Base-by-base conservation (phyloP, 805 yeast species). In the Pichia heedii region DNA sequence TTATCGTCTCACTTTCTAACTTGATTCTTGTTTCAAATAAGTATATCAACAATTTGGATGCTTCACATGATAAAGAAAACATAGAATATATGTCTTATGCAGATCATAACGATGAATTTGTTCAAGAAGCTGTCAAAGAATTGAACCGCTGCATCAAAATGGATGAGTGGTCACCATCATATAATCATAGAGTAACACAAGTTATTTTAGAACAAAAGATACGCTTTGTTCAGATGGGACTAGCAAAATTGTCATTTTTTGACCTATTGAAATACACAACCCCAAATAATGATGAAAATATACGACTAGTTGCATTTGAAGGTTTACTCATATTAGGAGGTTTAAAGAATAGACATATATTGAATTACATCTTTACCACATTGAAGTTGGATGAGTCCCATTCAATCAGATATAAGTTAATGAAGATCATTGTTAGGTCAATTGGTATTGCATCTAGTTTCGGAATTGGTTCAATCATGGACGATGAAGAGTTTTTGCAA, bases 81-180 rank as follows among this genome's bases (percentile, higher is more conserved):
- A 16, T 32, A 15, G 42, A 44, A 19, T 1, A 35, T 3, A 5
- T 7, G 6, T 16, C 42, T 29, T 2, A 33, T 54, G 40, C 43
- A 6, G 62, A 56, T 19, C 55, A 53, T 3, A 71, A 67, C 26
- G 58, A 47, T 26, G 56, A 55, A 3, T 77, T 73, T 52, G 56
- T 76, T 3, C 51, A 58, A 4, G 73, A 71, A 15, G 77, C 80
- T 0, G 53, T 80, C 8, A 70, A 72, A 7, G 97, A 89, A 55
- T 67, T 93, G 37, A 77, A 80, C 43, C 71, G 97, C 46, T 73
- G 79, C 47, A 77, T 79, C 51, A 78, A 88, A 48, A 71, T 93
- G 64, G 97, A 90, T 55, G 79, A 75, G 36, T 87, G 94, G 94
- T 70, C 82, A 8, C 90, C 96, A 1, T 81, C 95, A 0, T 77